A percentile compares a stretch with the other conserved stretches of the same genome.
Conservation (phyloP, 2,329 filamentous ascomycete genomes). For the Neopestalotiopsis sp. region DNA sequence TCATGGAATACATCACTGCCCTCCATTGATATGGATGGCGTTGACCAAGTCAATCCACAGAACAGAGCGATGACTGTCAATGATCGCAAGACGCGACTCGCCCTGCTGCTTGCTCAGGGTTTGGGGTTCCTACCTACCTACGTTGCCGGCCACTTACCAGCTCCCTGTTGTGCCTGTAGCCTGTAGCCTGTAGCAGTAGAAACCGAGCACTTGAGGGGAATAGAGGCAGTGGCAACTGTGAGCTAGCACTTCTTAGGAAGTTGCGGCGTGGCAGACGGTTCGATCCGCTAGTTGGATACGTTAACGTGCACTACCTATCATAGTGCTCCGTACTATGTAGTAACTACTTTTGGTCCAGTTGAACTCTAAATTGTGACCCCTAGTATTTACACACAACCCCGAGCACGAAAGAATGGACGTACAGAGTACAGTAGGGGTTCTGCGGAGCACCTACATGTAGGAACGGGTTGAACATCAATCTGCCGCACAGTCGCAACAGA, state of each 20-base stretch:
- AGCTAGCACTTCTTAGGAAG: constrained; percentile 6
- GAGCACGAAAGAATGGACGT: background rate
- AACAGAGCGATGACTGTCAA: too few species aligned
- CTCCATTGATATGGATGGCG: too few species aligned
- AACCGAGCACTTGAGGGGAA: too few species aligned
- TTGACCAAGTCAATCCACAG: too few species aligned
- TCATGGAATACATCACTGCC: too few species aligned
- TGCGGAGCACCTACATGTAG: background rate
- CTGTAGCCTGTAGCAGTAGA: background rate
- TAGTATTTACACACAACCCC: background rate
- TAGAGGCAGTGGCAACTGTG: background rate
- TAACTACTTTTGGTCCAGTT: background rate
- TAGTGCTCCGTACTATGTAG: background rate
- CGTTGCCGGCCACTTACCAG: too few species aligned
- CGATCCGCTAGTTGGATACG: background rate
- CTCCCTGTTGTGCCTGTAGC: background rate
- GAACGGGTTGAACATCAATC: background rate
- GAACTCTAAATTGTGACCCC: background rate
- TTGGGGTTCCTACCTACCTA: background rate
- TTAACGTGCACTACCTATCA: background rate
- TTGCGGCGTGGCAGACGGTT: constrained; percentile 11
- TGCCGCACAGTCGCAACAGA: background rate
- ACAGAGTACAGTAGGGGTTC: background rate
- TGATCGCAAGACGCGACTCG: too few species aligned
- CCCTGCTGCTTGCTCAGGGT: background rate